phyloP scores from a whole-genome alignment of 768 basidiomycete species.

The Dacryopinax primogenitus region DNA sequence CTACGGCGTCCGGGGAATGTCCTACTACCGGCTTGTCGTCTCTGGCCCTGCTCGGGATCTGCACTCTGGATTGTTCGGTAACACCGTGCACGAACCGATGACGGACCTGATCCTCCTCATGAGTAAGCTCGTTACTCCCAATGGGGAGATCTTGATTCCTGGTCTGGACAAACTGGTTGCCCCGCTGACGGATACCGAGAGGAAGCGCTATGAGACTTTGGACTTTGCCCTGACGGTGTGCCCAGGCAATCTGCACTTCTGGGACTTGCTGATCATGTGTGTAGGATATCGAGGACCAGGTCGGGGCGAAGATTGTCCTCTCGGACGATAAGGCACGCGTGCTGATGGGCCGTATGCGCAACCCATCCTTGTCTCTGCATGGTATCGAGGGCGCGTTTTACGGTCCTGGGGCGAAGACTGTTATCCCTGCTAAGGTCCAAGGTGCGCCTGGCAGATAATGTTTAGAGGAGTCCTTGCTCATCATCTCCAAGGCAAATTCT shows the following conservation, averaged over 20 bases:
- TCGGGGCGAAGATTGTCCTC: slow-evolving; percentile 62
- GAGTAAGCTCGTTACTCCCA: slow-evolving; percentile 65
- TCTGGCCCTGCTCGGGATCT: slow-evolving; percentile 77
- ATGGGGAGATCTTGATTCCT: slow-evolving; percentile 77
- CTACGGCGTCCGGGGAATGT: slow-evolving; percentile 77
- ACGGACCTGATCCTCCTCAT: slow-evolving; percentile 77
- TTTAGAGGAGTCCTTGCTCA: background rate
- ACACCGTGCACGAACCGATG: slow-evolving; percentile 83
- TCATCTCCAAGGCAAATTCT: slow-evolving; percentile 68
- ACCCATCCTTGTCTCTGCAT: slow-evolving; percentile 78
- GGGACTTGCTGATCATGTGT: background rate
- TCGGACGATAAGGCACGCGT: slow-evolving; percentile 62
- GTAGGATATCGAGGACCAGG: slow-evolving; percentile 58
- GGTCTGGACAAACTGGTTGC: slow-evolving; percentile 79
- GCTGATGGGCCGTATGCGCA: slow-evolving; percentile 89
- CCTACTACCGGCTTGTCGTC: slow-evolving; percentile 73
- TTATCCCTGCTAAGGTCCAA: slow-evolving; percentile 71
- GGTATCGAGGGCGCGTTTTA: slow-evolving; percentile 95
- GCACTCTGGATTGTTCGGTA: slow-evolving; percentile 79
- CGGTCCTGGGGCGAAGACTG: slow-evolving; percentile 71
- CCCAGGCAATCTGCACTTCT: background rate
- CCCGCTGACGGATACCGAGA: slow-evolving; percentile 58
- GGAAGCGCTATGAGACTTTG: slow-evolving; percentile 29
- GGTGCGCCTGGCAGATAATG: background rate
- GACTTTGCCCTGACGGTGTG: slow-evolving; percentile 30